These are phyloP conservation scores for Carex scoparia DNA, from an alignment of 176 grass and related monocot genomes.

Conservation along the genomic window DNA sequence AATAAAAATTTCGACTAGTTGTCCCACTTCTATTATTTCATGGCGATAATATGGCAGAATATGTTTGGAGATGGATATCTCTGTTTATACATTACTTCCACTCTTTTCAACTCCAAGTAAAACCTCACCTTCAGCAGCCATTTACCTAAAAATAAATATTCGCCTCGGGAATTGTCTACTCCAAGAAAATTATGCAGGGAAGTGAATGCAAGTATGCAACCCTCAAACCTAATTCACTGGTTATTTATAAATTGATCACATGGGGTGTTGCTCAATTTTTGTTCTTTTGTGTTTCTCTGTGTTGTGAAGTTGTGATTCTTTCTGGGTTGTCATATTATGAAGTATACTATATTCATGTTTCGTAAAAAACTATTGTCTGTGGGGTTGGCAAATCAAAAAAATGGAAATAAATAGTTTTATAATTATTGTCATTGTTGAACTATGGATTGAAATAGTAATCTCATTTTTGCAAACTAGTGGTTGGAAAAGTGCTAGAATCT, in stretches of 20 bases:
- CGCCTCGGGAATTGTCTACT: constrained; percentile 15
- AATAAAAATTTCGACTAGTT: too few species aligned
- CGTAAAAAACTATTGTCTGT: neutral
- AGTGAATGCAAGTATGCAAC: neutral
- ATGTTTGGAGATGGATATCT: constrained; percentile 22
- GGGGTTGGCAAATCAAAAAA: neutral
- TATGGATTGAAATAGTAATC: neutral
- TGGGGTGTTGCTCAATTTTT: constrained; percentile 32
- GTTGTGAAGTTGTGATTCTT: neutral
- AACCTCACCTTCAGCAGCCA: neutral
- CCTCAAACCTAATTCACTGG: constrained; percentile 23
- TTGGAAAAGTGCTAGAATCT: neutral
- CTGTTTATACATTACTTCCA: neutral
- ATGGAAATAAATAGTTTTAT: neutral
- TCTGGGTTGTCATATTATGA: neutral
- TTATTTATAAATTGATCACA: constrained; percentile 43
- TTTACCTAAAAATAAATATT: neutral
- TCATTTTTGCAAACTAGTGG: neutral
- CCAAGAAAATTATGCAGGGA: neutral
- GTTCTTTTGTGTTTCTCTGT: constrained; percentile 12
- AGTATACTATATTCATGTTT: neutral
- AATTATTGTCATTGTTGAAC: neutral
- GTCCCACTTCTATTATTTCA: too few species aligned
- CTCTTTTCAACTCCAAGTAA: neutral
- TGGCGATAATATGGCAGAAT: neutral